A percentile compares a stretch with the other conserved stretches of the same genome.
Conservation (phyloP, 441 rosid genomes). For the Populus hybrid region DNA sequence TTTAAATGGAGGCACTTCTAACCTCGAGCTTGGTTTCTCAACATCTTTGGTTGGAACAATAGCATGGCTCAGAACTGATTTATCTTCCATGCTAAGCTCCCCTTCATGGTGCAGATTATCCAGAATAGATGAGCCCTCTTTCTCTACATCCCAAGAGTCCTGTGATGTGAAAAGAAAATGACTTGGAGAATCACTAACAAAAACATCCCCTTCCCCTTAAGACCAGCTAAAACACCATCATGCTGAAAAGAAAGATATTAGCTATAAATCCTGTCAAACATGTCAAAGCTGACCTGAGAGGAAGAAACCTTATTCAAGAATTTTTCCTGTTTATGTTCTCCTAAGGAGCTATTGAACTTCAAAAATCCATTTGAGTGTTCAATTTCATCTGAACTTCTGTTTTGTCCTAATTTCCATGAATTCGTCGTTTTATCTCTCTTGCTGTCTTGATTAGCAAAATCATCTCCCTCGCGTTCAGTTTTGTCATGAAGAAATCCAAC, state of each 20-base stretch:
- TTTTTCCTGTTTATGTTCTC: constrained; percentile 20
- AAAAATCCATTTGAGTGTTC: constrained; percentile 12
- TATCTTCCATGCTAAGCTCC: constrained; percentile 14
- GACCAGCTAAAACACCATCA: neutral
- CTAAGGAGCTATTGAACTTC: neutral
- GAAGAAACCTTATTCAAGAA: constrained; percentile 22
- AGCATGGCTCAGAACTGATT: neutral
- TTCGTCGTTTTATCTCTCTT: constrained; percentile 28
- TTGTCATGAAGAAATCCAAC: constrained; percentile 16
- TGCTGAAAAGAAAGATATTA: neutral
- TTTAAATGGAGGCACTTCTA: constrained; percentile 15
- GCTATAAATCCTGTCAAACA: neutral
- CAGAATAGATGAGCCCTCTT: constrained; percentile 2
- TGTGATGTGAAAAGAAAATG: constrained; percentile 10
- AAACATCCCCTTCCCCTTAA: neutral
- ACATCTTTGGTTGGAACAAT: constrained; percentile 14
- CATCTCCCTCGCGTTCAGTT: constrained; percentile 28
- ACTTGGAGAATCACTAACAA: neutral
- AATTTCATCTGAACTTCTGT: constrained; percentile 6
- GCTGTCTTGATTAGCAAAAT: constrained; percentile 26
- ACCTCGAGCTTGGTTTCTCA: constrained; percentile 26
- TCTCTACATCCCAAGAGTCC: constrained; percentile 12
- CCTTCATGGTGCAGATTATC: constrained; percentile 8
- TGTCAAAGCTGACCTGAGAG: neutral
- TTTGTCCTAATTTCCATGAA: neutral